These are phyloP conservation scores for Cercospora berteroae DNA, from an alignment of 2,329 filamentous ascomycete species.

Conservation along the genomic window DNA sequence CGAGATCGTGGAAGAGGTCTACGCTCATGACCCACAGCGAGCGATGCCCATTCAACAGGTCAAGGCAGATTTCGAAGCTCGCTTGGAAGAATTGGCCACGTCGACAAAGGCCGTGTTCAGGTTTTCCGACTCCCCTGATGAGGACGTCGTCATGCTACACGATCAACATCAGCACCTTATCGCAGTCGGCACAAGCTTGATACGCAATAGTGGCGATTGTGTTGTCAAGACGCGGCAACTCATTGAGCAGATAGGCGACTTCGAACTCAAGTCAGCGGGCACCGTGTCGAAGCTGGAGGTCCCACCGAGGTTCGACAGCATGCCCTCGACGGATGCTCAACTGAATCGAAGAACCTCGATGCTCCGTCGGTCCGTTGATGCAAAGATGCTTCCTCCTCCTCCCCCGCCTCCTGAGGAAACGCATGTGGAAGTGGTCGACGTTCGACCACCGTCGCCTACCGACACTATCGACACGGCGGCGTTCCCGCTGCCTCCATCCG, in stretches of 20 bases:
- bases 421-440: neutral
- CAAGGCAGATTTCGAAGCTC: slow-evolving; percentile 73
- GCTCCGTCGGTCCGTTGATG: slow-evolving; percentile 20
- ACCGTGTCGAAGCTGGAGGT: slow-evolving; percentile 10
- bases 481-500: slow-evolving; percentile 11
- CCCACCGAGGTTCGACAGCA: slow-evolving; percentile 15
- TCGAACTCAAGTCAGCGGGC: slow-evolving; percentile 25
- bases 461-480: slow-evolving; percentile 13
- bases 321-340: slow-evolving; percentile 7
- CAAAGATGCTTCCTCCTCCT: slow-evolving; percentile 12
- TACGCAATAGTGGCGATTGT: slow-evolving; percentile 87
- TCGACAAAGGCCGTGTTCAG: slow-evolving; percentile 77
- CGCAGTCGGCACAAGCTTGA: slow-evolving; percentile 33
- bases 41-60: slow-evolving; percentile 66
- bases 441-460: slow-evolving; percentile 7
- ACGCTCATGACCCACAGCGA: slow-evolving; percentile 69
- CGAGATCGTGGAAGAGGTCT: slow-evolving; percentile 76
- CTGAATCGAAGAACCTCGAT: slow-evolving; percentile 9
- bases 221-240: slow-evolving; percentile 81
- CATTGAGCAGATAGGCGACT: slow-evolving; percentile 68
- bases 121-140: slow-evolving; percentile 64
- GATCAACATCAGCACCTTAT: slow-evolving; percentile 35
- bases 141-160: slow-evolving; percentile 75
- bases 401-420: slow-evolving; percentile 6
- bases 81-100: slow-evolving; percentile 75